Conservation (phyloP, 495 filamentous ascomycete species). For the Hypoxylon lienhwacheense region DNA sequence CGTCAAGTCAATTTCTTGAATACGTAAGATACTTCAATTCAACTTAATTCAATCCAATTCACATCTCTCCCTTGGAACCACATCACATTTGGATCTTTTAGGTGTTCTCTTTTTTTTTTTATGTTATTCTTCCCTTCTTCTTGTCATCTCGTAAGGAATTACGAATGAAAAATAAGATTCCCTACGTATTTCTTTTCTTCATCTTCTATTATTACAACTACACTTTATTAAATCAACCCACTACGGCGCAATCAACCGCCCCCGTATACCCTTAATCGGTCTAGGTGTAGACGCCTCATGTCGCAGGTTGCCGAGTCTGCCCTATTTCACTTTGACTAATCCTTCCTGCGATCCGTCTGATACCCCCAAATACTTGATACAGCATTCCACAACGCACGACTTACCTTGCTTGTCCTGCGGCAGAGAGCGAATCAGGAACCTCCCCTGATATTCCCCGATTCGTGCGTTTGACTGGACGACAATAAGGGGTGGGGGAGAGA, state of each 20-base stretch:
- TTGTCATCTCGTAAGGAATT: background rate
- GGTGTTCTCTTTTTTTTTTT: constrained; percentile 8
- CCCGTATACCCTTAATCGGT: constrained; percentile 15
- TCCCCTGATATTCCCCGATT: constrained; percentile 39
- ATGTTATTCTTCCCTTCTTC: constrained; percentile 5
- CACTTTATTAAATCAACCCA: too few relatives aligned
- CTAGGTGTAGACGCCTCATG: constrained; percentile 20
- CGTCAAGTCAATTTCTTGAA: constrained; percentile 31
- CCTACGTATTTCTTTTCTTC: too few relatives aligned
- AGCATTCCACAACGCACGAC: constrained; percentile 42
- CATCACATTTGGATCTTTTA: constrained; percentile 18
- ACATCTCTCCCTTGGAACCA: constrained; percentile 13
- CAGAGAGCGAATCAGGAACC: constrained; percentile 41
- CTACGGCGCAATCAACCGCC: too few relatives aligned
- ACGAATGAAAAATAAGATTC: too few relatives aligned
- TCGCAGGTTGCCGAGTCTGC: constrained; percentile 25
- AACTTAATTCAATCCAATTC: constrained; percentile 18
- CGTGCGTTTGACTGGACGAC: constrained; percentile 29
- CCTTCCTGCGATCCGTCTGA: constrained; percentile 27
- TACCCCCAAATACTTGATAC: constrained; percentile 40
- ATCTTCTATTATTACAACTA: too few relatives aligned
- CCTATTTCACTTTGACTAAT: constrained; percentile 23
- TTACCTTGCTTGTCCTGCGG: constrained; percentile 39
- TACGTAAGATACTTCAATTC: constrained; percentile 27
- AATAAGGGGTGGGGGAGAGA: too few relatives aligned